Evolutionary conservation across 352 stramenopile species (phyloP).

Genomic region (Hyaloperonospora brassicae): DNA sequence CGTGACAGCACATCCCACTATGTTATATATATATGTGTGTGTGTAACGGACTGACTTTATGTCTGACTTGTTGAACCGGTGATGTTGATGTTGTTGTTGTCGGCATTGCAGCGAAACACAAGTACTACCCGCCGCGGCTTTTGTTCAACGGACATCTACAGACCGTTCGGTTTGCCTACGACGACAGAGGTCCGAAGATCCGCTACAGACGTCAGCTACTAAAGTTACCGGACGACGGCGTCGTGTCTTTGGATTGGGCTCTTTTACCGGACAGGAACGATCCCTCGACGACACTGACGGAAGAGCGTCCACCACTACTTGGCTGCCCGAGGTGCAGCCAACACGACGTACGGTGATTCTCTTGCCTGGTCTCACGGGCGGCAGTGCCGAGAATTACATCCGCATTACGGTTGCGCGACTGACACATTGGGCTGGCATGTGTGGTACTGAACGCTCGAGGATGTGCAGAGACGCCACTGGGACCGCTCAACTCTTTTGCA

Average conservation of each 20-base stretch:
- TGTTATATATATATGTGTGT: not conserved
- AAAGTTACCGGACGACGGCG: conserved; percentile 46
- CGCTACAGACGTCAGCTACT: conserved; percentile 57
- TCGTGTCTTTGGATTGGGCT: conserved; percentile 71
- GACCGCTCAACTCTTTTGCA: conserved; percentile 57
- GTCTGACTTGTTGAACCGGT: not conserved
- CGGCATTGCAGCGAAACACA: conserved; percentile 28
- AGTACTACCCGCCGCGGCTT: conserved; percentile 50
- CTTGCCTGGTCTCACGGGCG: conserved; percentile 55
- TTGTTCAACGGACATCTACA: conserved; percentile 62
- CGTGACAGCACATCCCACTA: not conserved
- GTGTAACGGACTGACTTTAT: not conserved
- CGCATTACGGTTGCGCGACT: conserved; percentile 41
- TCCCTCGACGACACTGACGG: conserved; percentile 3
- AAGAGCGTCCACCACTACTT: conserved; percentile 10
- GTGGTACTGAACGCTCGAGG: conserved; percentile 70
- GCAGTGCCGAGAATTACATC: conserved; percentile 71
- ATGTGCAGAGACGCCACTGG: conserved; percentile 52
- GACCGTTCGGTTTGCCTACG: conserved; percentile 44
- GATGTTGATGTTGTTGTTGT: not conserved
- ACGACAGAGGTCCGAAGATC: conserved; percentile 26
- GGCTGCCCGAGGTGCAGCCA: conserved; percentile 27
- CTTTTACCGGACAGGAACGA: conserved; percentile 16
- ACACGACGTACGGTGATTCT: conserved; percentile 43
- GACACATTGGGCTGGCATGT: conserved; percentile 48